Percentiles rank a stretch among this genome's conserved stretches.
phyloP scores from a whole-genome alignment of 1,284 basidiomycete species.

The Moniliella sp. region DNA sequence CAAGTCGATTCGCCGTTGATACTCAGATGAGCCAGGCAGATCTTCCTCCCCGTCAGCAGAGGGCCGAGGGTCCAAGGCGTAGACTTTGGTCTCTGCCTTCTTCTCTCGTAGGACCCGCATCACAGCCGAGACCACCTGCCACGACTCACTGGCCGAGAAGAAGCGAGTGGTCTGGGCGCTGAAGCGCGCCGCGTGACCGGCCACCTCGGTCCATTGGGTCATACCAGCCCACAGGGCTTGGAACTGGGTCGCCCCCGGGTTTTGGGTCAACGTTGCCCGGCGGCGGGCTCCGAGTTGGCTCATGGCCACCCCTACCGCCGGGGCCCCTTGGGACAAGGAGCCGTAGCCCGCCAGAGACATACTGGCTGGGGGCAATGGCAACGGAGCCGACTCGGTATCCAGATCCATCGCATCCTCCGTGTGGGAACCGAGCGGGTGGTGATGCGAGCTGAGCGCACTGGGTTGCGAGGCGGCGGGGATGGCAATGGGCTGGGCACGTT shows the following conservation, averaged over 20 bases:
- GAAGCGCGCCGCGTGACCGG: slow-evolving; percentile 7
- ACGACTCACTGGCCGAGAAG: slow-evolving; percentile 13
- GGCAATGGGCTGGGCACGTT: neutral
- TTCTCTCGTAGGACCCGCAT: slow-evolving; percentile 8
- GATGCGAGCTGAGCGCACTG: too few relatives aligned
- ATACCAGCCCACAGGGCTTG: neutral
- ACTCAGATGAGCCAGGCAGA: too few relatives aligned
- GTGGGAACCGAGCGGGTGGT: too few relatives aligned
- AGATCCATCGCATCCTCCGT: neutral
- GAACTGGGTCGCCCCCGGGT: neutral
- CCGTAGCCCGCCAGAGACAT: too few relatives aligned
- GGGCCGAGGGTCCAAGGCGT: too few relatives aligned
- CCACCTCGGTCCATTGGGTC: slow-evolving; percentile 1
- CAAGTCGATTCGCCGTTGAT: too few relatives aligned
- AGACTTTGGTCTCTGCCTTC: slow-evolving; percentile 8
- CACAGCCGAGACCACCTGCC: slow-evolving; percentile 8
- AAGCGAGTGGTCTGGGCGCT: slow-evolving; percentile 28
- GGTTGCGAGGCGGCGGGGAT: neutral
- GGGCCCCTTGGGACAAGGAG: too few relatives aligned
- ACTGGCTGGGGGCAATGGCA: too few relatives aligned
- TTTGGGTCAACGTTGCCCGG: slow-evolving; percentile 12
- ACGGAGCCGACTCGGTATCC: neutral
- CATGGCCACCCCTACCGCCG: too few relatives aligned
- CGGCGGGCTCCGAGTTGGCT: slow-evolving; percentile 23
- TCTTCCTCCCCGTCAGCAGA: too few relatives aligned